These are phyloP conservation scores for Cymbidium sinense DNA, from an alignment of 106 monocot species.

Conservation along the genomic window DNA sequence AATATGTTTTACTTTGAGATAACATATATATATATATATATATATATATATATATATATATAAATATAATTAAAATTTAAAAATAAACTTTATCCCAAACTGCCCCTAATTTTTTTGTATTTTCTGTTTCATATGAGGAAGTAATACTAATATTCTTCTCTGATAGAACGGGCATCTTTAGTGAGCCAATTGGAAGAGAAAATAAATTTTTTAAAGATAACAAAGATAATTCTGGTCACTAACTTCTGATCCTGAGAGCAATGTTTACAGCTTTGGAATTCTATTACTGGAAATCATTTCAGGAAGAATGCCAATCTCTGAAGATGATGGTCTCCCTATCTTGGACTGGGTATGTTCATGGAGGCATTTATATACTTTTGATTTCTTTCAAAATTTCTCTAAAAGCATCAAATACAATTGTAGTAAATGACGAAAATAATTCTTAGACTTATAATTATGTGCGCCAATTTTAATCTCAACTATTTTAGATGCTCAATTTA, in stretches of 20 bases:
- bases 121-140: not conserved
- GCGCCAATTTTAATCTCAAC: too few relatives aligned
- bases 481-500: too few relatives aligned
- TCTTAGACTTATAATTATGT: too few relatives aligned
- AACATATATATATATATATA: too few relatives aligned
- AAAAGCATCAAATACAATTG: too few relatives aligned
- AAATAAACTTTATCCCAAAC: too few relatives aligned
- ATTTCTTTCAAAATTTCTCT: too few relatives aligned
- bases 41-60: too few relatives aligned
- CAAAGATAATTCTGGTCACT: constrained; percentile 4
- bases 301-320: constrained; percentile 42
- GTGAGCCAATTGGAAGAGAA: constrained; percentile 18
- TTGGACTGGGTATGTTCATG: constrained; percentile 38
- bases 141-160: not conserved
- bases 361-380: too few relatives aligned
- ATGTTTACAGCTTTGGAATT: constrained; percentile 75
- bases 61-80: too few relatives aligned
- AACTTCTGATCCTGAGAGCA: constrained; percentile 32
- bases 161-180: constrained; percentile 48
- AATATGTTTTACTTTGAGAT: too few relatives aligned
- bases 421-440: too few relatives aligned
- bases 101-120: not conserved
- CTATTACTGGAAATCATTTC: constrained; percentile 79
- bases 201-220: constrained; percentile 21
- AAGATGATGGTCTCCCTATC: constrained; percentile 37